phyloP scores from a whole-genome alignment of 345 rosid species.

The Durio zibethinus region DNA sequence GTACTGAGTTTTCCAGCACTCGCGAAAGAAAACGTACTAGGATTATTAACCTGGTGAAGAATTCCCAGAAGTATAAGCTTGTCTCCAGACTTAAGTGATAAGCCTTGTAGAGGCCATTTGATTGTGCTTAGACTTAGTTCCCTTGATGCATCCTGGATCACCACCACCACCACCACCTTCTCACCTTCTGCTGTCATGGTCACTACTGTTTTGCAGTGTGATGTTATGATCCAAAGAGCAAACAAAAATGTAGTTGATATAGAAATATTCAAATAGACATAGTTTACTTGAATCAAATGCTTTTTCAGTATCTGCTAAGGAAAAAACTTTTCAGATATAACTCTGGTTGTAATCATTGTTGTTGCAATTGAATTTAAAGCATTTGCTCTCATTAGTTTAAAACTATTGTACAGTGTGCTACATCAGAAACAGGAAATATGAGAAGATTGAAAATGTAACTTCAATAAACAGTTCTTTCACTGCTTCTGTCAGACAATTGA shows the following conservation, averaged over 20 bases:
- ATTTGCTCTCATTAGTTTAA: too few species aligned
- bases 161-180: slow-evolving; percentile 37
- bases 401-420: too few species aligned
- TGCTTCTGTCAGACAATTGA: neutral
- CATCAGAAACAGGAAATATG: neutral
- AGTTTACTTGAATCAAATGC: neutral
- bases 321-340: neutral
- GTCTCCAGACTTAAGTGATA: slow-evolving; percentile 38
- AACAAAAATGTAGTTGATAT: neutral
- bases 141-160: slow-evolving; percentile 44
- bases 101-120: slow-evolving; percentile 37
- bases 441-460: neutral
- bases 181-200: neutral
- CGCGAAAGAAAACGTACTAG: slow-evolving; percentile 52
- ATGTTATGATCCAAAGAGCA: neutral
- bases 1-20: slow-evolving; percentile 33
- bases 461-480: neutral
- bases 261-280: neutral
- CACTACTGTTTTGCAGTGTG: neutral
- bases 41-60: slow-evolving; percentile 63
- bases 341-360: too few species aligned
- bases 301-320: neutral
- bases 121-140: slow-evolving; percentile 24
- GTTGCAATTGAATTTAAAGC: too few species aligned
- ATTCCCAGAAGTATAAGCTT: slow-evolving; percentile 36